These are phyloP conservation scores for Verticillium zaregamsianum DNA, from an alignment of 2,329 filamentous ascomycete species.

Conservation along the genomic window DNA sequence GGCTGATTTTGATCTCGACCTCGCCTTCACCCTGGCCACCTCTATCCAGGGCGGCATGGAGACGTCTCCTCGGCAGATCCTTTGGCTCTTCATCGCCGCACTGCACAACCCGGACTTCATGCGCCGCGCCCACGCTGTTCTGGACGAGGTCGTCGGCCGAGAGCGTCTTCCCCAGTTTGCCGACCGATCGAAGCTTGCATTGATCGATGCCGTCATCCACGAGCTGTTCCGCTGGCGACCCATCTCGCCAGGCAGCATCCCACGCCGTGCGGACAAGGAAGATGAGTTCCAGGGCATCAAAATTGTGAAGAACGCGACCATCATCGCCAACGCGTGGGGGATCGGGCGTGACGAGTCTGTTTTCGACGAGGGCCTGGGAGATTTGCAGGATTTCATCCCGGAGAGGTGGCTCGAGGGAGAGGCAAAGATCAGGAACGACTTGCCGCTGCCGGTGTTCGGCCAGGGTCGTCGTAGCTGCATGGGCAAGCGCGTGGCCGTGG, in stretches of 20 bases:
- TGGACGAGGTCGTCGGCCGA: conserved; percentile 36
- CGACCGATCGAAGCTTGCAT: conserved; percentile 33
- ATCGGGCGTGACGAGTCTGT: conserved; percentile 29
- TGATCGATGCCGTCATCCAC: conserved; percentile 36
- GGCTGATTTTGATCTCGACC: conserved; percentile 21
- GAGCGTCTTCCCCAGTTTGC: conserved; percentile 32
- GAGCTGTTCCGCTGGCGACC: conserved; percentile 43
- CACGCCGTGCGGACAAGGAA: conserved; percentile 30
- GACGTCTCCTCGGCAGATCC: conserved; percentile 21
- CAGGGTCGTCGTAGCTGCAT: conserved; percentile 41
- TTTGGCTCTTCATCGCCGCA: conserved; percentile 24
- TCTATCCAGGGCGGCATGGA: conserved; percentile 27
- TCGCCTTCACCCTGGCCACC: conserved; percentile 27
- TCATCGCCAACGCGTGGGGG: conserved; percentile 38
- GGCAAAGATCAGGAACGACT: conserved; percentile 16
- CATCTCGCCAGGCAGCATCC: conserved; percentile 28
- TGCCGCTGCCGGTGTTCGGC: conserved; percentile 37
- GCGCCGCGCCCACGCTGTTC: conserved; percentile 28
- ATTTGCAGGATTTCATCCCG: conserved; percentile 23
- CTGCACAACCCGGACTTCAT: conserved; percentile 15
- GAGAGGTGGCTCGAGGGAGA: conserved; percentile 23
- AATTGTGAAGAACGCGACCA: conserved; percentile 37
- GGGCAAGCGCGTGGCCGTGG: conserved; percentile 42
- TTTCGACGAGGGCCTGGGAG: conserved; percentile 28
- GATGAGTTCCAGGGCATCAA: conserved; percentile 31